Percentiles rank a stretch among this genome's conserved stretches.
Conservation (phyloP, 768 basidiomycete species). For the Serpula lacrymans region DNA sequence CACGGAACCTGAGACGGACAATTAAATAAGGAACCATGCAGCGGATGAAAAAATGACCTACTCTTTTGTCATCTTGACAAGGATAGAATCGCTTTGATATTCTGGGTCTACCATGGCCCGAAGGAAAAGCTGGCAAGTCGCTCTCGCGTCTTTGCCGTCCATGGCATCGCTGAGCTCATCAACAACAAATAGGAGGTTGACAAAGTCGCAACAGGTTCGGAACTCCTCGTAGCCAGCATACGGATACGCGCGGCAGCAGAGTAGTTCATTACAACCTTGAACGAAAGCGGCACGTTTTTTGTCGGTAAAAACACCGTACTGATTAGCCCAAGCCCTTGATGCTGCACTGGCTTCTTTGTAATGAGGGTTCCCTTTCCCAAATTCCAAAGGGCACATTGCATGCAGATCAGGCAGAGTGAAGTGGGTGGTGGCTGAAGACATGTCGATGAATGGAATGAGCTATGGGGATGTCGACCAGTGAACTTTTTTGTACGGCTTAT, state of each 20-base stretch:
- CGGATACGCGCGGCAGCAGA: conserved; percentile 57
- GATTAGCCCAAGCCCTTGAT: conserved; percentile 58
- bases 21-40: neutral
- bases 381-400: conserved; percentile 40
- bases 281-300: conserved; percentile 53
- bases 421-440: conserved; percentile 19
- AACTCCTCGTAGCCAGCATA: conserved; percentile 58
- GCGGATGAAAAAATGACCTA: conserved; percentile 26
- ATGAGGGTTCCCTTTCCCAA: conserved; percentile 50
- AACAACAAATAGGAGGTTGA: conserved; percentile 61
- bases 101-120: conserved; percentile 48
- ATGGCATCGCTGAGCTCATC: conserved; percentile 71
- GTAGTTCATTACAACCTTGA: conserved; percentile 56
- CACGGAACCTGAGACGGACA: conserved; percentile 43
- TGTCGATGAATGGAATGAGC: neutral
- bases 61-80: conserved; percentile 60
- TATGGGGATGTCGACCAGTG: neutral
- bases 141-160: conserved; percentile 49
- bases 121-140: conserved; percentile 49
- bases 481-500: too few species aligned
- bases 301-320: conserved; percentile 55
- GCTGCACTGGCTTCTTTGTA: conserved; percentile 53
- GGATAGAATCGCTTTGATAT: conserved; percentile 51
- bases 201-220: conserved; percentile 60
- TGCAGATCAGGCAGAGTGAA: conserved; percentile 59